phyloP scores from a whole-genome alignment of 306 rosid genomes.

The Fragaria iinumae region DNA sequence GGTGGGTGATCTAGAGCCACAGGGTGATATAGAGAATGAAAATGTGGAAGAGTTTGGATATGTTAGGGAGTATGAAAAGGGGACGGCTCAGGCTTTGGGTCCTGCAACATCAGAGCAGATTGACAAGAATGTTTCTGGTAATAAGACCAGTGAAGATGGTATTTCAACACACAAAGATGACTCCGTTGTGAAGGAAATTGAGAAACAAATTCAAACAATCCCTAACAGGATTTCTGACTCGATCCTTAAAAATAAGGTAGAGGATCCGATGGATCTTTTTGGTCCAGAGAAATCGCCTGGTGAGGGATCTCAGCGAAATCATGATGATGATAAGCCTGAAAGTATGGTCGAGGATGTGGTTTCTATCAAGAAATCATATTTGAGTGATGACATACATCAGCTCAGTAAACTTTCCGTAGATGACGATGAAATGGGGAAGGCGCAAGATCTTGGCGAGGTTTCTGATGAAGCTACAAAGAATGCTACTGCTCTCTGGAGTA shows the following conservation, averaged over 20 bases:
- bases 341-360: constrained; percentile 51
- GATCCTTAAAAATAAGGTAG: constrained; percentile 36
- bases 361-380: constrained; percentile 52
- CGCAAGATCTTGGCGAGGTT: constrained; percentile 41
- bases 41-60: constrained; percentile 84
- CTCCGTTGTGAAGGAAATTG: constrained; percentile 40
- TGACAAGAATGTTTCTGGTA: constrained; percentile 43
- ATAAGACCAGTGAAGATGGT: constrained; percentile 40
- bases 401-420: constrained; percentile 49
- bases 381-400: constrained; percentile 41
- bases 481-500: constrained; percentile 69
- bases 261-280: constrained; percentile 42
- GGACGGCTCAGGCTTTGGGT: constrained; percentile 87
- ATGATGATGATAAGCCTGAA: constrained; percentile 23
- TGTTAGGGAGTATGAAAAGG: constrained; percentile 71
- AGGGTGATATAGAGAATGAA: constrained; percentile 55
- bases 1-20: constrained; percentile 39
- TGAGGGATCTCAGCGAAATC: constrained; percentile 37
- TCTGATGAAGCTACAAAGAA: constrained; percentile 36
- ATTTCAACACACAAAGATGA: constrained; percentile 36
- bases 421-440: constrained; percentile 67
- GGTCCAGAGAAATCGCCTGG: constrained; percentile 37
- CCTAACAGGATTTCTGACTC: constrained; percentile 35
- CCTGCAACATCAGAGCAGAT: constrained; percentile 83
- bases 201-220: constrained; percentile 45